Evolutionary conservation across 345 rosid genomes (phyloP), one percentile per base, ranked within the genome.

Genomic region (Euclidium syriacum): DNA sequence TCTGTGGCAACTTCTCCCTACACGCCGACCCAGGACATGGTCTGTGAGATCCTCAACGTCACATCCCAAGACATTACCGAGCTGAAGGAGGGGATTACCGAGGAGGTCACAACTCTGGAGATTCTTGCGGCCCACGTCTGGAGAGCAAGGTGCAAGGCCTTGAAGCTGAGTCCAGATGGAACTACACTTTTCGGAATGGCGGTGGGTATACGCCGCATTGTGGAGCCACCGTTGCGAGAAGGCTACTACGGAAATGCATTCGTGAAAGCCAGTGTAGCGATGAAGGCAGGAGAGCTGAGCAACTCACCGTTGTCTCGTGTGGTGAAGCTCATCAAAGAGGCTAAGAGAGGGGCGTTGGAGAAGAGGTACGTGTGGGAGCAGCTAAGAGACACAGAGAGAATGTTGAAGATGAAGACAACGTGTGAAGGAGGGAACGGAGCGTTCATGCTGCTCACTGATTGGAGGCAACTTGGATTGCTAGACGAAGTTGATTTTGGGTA

Each of bases 231-330:
- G 6, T 61, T 80, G 55, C 77, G 72, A 0, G 59, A 71, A 24
- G 85, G 84, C 18, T 79, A 75, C 66, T 83, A 83, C 24, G 88
- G 88, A 6, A 83, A 83, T 68, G 85, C 82, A 11, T 79, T 83
- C 9, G 73, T 78, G 1, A 51, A 77, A n/a, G 66, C 84, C 52
- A 77, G 66, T 27, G 49, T 73, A 14, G 63, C 39, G 0, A 16
- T 79, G 49, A 68, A 64, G n/a, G 84, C 78, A 11, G 53, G 27
- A 6, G 80, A 75, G 6, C 48, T 83, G 4, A 36, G 50, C 7
- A 73, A 69, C 52, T 53, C 65, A 3, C 55, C 77, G 4, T 68
- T 81, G 24, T 30, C 73, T 20, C 29, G 11, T 3, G 58, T 48
- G 2, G 81, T 69, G 16, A 70, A 75, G 14, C 73, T 75, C 22